phyloP scores from a whole-genome alignment of 116 monocot genomes.

The Phalaenopsis hybrid region DNA sequence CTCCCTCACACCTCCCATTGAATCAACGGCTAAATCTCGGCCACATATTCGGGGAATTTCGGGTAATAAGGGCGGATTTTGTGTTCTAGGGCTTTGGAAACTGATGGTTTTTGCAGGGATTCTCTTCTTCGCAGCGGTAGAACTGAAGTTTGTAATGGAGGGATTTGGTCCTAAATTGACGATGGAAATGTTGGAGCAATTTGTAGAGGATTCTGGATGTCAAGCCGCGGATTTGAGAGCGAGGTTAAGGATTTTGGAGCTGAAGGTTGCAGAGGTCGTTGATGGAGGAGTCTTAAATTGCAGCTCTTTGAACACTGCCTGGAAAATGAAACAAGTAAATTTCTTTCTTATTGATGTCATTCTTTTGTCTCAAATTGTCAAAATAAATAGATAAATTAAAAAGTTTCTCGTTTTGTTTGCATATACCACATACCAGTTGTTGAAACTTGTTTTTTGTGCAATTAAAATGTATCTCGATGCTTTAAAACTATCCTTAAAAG shows the following conservation, averaged over 20 bases:
- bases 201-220: constrained; percentile 26
- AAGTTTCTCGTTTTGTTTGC: too few species aligned
- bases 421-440: background rate
- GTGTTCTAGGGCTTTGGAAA: background rate
- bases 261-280: constrained; percentile 18
- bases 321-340: constrained; percentile 60
- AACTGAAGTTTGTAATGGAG: constrained; percentile 19
- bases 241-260: constrained; percentile 35
- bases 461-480: background rate
- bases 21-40: constrained; percentile 46
- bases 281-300: constrained; percentile 30
- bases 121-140: constrained; percentile 22
- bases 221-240: constrained; percentile 20
- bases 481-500: background rate
- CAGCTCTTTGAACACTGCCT: constrained; percentile 37
- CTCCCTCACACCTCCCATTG: constrained; percentile 8
- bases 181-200: constrained; percentile 21
- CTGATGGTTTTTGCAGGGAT: constrained; percentile 19
- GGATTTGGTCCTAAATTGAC: constrained; percentile 30
- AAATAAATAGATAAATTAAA: too few species aligned
- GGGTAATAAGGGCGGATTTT: background rate
- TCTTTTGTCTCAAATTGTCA: too few species aligned
- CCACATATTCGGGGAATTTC: constrained; percentile 10
- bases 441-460: background rate
- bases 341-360: background rate